Base-by-base conservation (phyloP, 2,329 filamentous ascomycete species). In the Elsinoe fawcettii region DNA sequence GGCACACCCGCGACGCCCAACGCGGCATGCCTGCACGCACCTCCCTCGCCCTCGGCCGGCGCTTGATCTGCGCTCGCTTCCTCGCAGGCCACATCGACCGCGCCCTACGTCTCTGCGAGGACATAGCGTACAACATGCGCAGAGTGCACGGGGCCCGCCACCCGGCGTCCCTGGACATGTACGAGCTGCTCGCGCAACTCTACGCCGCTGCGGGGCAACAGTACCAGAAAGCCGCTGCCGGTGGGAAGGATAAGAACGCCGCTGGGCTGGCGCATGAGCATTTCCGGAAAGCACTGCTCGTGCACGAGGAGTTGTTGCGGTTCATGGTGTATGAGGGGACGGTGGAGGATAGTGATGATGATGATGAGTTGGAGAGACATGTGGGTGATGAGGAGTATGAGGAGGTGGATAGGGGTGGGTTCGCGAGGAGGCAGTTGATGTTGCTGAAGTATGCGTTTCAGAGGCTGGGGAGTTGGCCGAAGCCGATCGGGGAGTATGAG, bases 111-210 rank as follows among this genome's bases (percentile, higher is more conserved):
- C 73, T 81, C 1, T 75, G 74, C 65, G 78, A 78, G 63, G 75
- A 78, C 64, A 79, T 80, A 58, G 76, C 75, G 39, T 80, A 81
- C 71, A 81, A 80, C 64, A 71, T 80, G 60, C 75, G 75, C 8
- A 75, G 78, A 22, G 77, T 77, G 5, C 77, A 77, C 66, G 78
- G 78, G 3, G 71, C 73, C 30, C 71, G 72, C 9, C 73, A 78
- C 44, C 70, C 70, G 0, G 69, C 74, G n/a, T n/a, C n/a, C n/a
- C n/a, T n/a, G n/a, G n/a, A n/a, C n/a, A n/a, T n/a, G n/a, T 77
- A 73, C 60, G 74, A 75, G 61, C 68, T 80, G 5, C 73, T 80
- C 5, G 76, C 76, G 0, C 69, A 75, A 34, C 70, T 81, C 1
- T 80, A 77, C 69, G 77, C 76, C 6, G 67, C 66, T 11, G 68